A percentile compares a stretch with the other conserved stretches of the same genome.
Conservation (phyloP, 2,329 filamentous ascomycete genomes). For the Exserohilum rostratum region DNA sequence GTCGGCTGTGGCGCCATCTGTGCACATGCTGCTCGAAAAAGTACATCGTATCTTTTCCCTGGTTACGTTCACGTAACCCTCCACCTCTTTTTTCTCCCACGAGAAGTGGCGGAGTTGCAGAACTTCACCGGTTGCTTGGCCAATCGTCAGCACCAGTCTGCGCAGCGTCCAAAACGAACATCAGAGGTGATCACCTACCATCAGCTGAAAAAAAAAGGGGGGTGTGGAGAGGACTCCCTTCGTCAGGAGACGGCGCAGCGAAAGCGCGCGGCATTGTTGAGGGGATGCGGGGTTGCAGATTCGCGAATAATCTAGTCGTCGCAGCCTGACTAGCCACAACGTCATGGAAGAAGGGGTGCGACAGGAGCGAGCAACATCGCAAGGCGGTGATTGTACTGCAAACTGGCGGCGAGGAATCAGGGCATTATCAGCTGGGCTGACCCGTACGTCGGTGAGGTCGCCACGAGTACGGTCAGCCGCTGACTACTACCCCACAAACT, state of each 20-base stretch:
- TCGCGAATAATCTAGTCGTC: not conserved
- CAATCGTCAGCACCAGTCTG: conserved; percentile 9
- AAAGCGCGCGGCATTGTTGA: no score
- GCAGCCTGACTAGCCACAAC: not conserved
- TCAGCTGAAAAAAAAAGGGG: not conserved
- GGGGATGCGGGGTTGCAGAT: not conserved
- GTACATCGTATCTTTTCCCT: not conserved
- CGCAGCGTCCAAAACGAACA: not conserved
- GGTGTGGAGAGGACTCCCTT: no score
- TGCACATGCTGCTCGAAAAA: not conserved
- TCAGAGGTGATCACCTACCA: not conserved
- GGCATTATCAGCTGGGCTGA: conserved; percentile 18
- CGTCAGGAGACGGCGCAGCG: no score
- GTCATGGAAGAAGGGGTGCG: not conserved
- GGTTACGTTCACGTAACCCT: not conserved
- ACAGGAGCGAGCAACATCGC: not conserved
- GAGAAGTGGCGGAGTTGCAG: not conserved
- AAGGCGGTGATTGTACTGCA: not conserved
- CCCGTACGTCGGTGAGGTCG: conserved; percentile 10
- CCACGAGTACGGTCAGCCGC: conserved; percentile 22
- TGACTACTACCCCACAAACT: conserved; percentile 24
- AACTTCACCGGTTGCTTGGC: conserved; percentile 9
- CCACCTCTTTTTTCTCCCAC: not conserved
- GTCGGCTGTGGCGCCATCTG: not conserved
- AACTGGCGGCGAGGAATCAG: conserved; percentile 2